These are phyloP conservation scores for Phytophthora megakarya DNA, from an alignment of 352 stramenopile genomes.

Conservation along the genomic window DNA sequence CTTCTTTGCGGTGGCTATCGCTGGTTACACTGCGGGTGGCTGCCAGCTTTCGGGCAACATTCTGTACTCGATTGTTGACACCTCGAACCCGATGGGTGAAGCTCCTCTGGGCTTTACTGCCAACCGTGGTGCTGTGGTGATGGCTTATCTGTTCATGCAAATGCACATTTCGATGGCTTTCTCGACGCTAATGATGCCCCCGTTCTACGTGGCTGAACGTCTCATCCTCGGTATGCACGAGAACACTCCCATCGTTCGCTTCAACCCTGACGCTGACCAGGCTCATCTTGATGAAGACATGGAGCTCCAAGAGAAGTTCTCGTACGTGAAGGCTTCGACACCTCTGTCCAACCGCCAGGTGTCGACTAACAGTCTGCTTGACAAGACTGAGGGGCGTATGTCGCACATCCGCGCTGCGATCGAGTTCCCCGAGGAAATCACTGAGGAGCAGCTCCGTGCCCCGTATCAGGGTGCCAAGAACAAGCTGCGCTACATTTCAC, in stretches of 20 bases:
- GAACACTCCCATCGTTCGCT: slow-evolving; percentile 23
- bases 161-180: slow-evolving; percentile 32
- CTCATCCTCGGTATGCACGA: slow-evolving; percentile 33
- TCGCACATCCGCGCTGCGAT: slow-evolving; percentile 22
- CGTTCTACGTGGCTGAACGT: slow-evolving; percentile 35
- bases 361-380: slow-evolving; percentile 22
- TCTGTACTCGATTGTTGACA: slow-evolving; percentile 32
- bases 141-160: slow-evolving; percentile 36
- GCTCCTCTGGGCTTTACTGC: slow-evolving; percentile 26
- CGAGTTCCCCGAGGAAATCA: slow-evolving; percentile 35
- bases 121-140: slow-evolving; percentile 27
- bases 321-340: slow-evolving; percentile 29
- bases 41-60: slow-evolving; percentile 33
- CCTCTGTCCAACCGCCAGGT: slow-evolving; percentile 26
- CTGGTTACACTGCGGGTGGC: slow-evolving; percentile 21
- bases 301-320: slow-evolving; percentile 32
- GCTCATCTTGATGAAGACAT: slow-evolving; percentile 21
- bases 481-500: slow-evolving; percentile 44
- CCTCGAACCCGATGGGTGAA: slow-evolving; percentile 10
- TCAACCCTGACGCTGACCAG: slow-evolving; percentile 21
- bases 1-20: slow-evolving; percentile 19
- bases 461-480: slow-evolving; percentile 48
- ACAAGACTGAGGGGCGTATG: slow-evolving; percentile 29
- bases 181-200: slow-evolving; percentile 25
- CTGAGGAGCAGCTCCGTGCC: slow-evolving; percentile 30